Percentiles rank a stretch among this genome's conserved stretches.
phyloP scores from a whole-genome alignment of 768 basidiomycete species.

The Bullera alba region DNA sequence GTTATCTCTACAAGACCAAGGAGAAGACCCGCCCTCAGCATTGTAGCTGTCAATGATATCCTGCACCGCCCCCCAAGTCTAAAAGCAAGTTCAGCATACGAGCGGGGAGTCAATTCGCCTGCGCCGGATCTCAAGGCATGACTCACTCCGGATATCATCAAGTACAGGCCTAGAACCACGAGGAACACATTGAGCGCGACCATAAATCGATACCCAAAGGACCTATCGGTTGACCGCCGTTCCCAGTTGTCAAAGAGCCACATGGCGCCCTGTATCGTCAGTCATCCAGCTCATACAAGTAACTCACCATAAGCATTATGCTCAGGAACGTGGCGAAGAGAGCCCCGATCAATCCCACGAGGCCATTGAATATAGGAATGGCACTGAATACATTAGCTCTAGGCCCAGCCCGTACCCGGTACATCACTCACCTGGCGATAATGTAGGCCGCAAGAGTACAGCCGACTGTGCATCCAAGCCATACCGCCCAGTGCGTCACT shows the following conservation, averaged over 20 bases:
- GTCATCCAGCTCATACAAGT: no score
- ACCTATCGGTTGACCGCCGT: no score
- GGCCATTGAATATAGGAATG: conserved; percentile 22
- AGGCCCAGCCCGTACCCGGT: neutral
- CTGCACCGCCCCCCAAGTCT: no score
- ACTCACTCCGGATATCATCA: neutral
- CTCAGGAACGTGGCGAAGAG: conserved; percentile 23
- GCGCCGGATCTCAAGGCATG: no score
- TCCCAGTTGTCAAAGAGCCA: neutral
- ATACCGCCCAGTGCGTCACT: conserved; percentile 14
- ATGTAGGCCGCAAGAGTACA: conserved; percentile 10
- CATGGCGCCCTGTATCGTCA: neutral
- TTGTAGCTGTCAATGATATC: no score
- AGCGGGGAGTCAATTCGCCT: no score
- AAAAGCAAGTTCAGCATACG: no score
- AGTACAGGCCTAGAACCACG: neutral
- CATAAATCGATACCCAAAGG: neutral
- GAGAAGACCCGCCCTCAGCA: no score
- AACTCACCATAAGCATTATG: conserved; percentile 4
- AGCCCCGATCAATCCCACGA: conserved; percentile 23
- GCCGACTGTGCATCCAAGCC: conserved; percentile 11
- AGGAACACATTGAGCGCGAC: neutral
- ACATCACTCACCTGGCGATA: conserved; percentile 8
- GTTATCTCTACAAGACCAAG: no score
- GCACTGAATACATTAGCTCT: neutral